Percentiles rank a stretch among this genome's conserved stretches.
These are phyloP conservation scores for Backusella sp. DNA, from an alignment of 192 early-diverging fungal genomes.

Conservation along the genomic window DNA sequence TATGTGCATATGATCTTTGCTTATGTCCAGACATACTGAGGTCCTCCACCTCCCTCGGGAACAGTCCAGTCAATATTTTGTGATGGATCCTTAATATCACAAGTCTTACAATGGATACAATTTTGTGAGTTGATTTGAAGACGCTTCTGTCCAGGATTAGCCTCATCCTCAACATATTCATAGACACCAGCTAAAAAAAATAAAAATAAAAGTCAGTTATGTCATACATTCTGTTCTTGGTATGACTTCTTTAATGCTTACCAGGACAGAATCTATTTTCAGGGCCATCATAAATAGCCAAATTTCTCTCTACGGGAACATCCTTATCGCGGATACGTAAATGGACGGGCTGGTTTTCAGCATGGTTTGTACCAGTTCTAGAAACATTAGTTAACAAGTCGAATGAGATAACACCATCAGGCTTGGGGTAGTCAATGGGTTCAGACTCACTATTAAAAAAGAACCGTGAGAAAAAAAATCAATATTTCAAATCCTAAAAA, in stretches of 20 bases:
- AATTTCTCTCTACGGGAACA: slow-evolving; percentile 81
- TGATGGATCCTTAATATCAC: slow-evolving; percentile 98
- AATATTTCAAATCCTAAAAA: background rate
- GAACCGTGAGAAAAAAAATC: background rate
- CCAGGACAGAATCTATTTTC: slow-evolving; percentile 96
- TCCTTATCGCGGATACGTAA: slow-evolving; percentile 74
- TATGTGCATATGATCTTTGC: background rate
- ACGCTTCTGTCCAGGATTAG: slow-evolving; percentile 82
- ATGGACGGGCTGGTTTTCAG: slow-evolving; percentile 94
- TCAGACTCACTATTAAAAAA: slow-evolving; percentile 49
- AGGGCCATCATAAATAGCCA: slow-evolving; percentile 87
- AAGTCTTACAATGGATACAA: slow-evolving; percentile 99
- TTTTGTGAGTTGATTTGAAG: slow-evolving; percentile 98
- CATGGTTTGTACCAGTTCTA: slow-evolving; percentile 91
- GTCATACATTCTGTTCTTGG: background rate
- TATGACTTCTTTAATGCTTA: slow-evolving; percentile 23
- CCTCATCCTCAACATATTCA: slow-evolving; percentile 95
- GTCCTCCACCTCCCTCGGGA: slow-evolving; percentile 87
- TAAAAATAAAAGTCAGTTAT: background rate
- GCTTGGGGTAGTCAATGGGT: slow-evolving; percentile 95
- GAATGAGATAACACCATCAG: slow-evolving; percentile 93
- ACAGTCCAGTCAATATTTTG: slow-evolving; percentile 99
- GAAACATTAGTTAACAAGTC: slow-evolving; percentile 93
- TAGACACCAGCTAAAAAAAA: slow-evolving; percentile 79
- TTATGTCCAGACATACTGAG: slow-evolving; percentile 43